A percentile compares a stretch with the other conserved stretches of the same genome.
phyloP scores from a whole-genome alignment of 2,329 filamentous ascomycete species.

The Metarhizium guizhouense region DNA sequence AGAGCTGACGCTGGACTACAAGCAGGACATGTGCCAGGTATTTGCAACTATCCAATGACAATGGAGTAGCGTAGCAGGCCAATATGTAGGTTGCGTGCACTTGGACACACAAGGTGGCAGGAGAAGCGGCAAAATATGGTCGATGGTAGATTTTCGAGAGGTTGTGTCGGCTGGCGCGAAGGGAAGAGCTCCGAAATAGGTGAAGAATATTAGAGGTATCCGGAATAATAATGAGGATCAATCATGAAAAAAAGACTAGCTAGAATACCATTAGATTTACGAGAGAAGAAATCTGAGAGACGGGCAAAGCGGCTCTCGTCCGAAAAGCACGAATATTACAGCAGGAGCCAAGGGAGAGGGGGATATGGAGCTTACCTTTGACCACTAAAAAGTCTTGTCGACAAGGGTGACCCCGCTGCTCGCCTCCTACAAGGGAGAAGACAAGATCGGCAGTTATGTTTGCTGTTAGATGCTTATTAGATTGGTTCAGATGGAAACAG shows the following conservation, averaged over 20 bases:
- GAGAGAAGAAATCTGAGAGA: constrained; percentile 3
- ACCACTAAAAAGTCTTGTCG: constrained; percentile 4
- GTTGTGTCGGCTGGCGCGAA: background rate
- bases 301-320: constrained; percentile 4
- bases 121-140: background rate
- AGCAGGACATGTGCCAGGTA: background rate
- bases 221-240: background rate
- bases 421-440: constrained; percentile 3
- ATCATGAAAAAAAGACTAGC: constrained; percentile 1
- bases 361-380: constrained; percentile 4
- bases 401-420: constrained; percentile 5
- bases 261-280: constrained; percentile 2
- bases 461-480: background rate
- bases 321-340: background rate
- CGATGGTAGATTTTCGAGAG: background rate
- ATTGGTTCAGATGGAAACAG: background rate
- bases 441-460: background rate
- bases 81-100: background rate
- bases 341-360: constrained; percentile 3
- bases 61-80: background rate
- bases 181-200: background rate
- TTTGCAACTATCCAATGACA: background rate
- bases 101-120: background rate
- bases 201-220: background rate
- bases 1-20: constrained; percentile 1